phyloP scores from a whole-genome alignment of 2,329 filamentous ascomycete species.

The Xylogone sp. region DNA sequence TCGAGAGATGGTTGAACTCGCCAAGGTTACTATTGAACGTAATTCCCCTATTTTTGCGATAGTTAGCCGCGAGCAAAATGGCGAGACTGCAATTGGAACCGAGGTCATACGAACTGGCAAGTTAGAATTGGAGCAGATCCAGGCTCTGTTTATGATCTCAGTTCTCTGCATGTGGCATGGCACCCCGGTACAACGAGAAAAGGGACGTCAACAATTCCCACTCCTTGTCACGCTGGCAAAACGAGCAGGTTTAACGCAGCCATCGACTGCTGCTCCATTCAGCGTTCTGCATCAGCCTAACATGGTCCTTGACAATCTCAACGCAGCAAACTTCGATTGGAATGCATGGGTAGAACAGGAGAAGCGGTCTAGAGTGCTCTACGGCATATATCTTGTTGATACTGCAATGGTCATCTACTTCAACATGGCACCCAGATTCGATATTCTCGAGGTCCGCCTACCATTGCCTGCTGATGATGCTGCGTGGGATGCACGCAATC shows the following conservation, averaged over 20 bases:
- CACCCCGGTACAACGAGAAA: constrained; percentile 59
- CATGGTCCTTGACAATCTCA: constrained; percentile 41
- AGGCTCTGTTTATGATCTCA: constrained; percentile 61
- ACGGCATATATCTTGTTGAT: constrained; percentile 61
- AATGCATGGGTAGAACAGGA: constrained; percentile 67
- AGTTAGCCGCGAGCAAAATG: constrained; percentile 34
- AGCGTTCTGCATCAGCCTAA: constrained; percentile 59
- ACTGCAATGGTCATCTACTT: constrained; percentile 67
- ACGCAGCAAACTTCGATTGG: constrained; percentile 60
- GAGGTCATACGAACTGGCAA: constrained; percentile 31
- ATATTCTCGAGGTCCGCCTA: constrained; percentile 59
- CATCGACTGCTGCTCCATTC: constrained; percentile 46
- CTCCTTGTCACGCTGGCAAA: constrained; percentile 54
- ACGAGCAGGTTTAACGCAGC: constrained; percentile 50
- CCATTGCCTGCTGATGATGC: constrained; percentile 72
- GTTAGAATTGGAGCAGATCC: constrained; percentile 60
- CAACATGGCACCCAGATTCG: constrained; percentile 61
- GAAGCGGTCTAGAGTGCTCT: constrained; percentile 61
- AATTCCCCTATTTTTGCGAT: constrained; percentile 48
- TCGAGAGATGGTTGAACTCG: constrained; percentile 63
- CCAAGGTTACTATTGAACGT: constrained; percentile 54
- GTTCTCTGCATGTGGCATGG: constrained; percentile 68
- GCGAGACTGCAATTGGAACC: constrained; percentile 35
- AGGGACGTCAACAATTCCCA: constrained; percentile 56
- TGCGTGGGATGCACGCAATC: constrained; percentile 64